Percentiles rank a stretch among this genome's conserved stretches.
Conservation (phyloP, 208 protist genomes). For the Naegleria gruberi region DNA sequence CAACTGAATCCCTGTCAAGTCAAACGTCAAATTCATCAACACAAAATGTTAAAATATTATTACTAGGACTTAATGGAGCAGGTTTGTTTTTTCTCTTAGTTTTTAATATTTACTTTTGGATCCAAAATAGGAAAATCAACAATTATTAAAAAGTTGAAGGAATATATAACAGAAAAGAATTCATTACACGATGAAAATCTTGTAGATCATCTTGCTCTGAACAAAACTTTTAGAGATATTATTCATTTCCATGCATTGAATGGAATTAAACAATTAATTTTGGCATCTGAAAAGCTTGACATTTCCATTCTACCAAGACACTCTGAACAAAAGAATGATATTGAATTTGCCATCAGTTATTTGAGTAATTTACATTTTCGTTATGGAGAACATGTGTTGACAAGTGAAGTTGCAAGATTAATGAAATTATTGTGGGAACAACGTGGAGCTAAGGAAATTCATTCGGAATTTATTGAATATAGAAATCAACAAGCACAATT, state of each 20-base stretch:
- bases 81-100: background rate
- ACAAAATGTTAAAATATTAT: background rate
- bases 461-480: background rate
- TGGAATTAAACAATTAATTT: conserved; percentile 6
- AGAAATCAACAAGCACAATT: background rate
- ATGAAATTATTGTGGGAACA: background rate
- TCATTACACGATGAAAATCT: too few relatives aligned
- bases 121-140: background rate
- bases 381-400: background rate
- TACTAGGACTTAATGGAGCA: background rate
- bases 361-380: background rate
- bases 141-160: background rate
- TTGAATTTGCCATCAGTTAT: background rate
- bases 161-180: background rate
- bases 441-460: background rate
- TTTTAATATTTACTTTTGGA: too few relatives aligned
- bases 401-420: background rate
- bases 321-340: background rate
- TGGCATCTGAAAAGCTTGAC: background rate
- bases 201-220: background rate
- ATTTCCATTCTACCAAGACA: background rate
- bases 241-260: background rate
- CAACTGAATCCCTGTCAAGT: too few relatives aligned
- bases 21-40: too few relatives aligned
- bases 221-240: background rate